Base-by-base conservation (phyloP, 352 stramenopile genomes). In the Peronospora belbahrii region DNA sequence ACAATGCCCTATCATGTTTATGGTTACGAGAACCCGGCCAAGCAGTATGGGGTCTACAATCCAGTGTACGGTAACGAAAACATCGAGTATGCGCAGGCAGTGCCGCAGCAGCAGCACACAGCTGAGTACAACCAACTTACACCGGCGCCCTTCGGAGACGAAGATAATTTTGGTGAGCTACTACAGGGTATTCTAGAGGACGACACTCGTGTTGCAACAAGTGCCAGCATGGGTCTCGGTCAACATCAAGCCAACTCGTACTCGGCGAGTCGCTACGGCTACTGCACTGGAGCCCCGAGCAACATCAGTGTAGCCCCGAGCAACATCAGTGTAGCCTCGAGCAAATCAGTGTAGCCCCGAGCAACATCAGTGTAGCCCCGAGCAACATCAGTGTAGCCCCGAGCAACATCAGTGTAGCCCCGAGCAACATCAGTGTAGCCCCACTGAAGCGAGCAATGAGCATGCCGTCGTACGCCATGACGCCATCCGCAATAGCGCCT, bases 121-220 rank as follows among this genome's bases (percentile, higher is more conserved):
- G 23, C 36, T 11, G 53, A 58, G 11, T 84, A 87, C 47, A 73
- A 88, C 23, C 75, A 88, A 22, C 63, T 83, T 31, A 59, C 70
- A n/a, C 51, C 68, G 3, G 46, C 59, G 25, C 40, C 70, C 20
- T 85, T 81, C 46, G 62, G 61, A 1, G 75, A 85, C 39, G 75
- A 88, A 56, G 75, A 88, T 42, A 52, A 59, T 6, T 84, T 88
- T 45, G 69, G 73, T 19, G 75, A 88, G 40, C 56, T 88, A 25
- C 51, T 88, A 14, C 70, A 88, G 43, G 73, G 69, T 25, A 85
- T 88, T 52, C 57, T 85, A 0, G 75, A 88, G 37, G 75, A 88
- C 41, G 75, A 88, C 18, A 60, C 72, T 39, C 56, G 60, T 33
- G 35, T 68, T 49, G 34, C 35, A 43, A 19, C 43, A 14, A 32